Percentiles rank a stretch among this genome's conserved stretches.
phyloP scores from a whole-genome alignment of 371 early-diverging fungal species.

The Lichtheimia ornata region DNA sequence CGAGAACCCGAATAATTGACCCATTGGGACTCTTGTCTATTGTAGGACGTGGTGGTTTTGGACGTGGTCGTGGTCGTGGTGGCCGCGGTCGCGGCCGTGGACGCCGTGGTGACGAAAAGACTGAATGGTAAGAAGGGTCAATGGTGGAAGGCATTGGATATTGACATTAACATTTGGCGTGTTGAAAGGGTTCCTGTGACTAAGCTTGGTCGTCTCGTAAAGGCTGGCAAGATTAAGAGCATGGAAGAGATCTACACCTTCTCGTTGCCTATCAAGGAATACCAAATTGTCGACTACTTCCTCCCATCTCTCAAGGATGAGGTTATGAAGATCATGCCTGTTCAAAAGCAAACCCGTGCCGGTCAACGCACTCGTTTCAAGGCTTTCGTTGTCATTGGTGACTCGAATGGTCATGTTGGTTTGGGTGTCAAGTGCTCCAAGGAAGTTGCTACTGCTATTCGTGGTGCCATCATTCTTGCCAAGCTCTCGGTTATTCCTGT shows the following conservation, averaged over 20 bases:
- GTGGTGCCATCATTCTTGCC: conserved; percentile 98
- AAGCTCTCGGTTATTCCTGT: conserved; percentile 98
- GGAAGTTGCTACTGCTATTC: conserved; percentile 99
- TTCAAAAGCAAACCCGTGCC: conserved; percentile 99
- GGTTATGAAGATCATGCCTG: conserved; percentile 99
- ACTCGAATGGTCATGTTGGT: conserved; percentile 98
- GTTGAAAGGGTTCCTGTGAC: conserved; percentile 84
- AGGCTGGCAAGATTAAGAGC: conserved; percentile 90
- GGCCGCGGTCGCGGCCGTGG: conserved; percentile 81
- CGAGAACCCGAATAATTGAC: background rate
- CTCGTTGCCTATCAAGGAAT: conserved; percentile 99
- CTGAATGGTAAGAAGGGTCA: conserved; percentile 63
- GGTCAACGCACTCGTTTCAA: conserved; percentile 99
- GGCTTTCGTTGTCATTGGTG: conserved; percentile 99
- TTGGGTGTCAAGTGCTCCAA: conserved; percentile 99
- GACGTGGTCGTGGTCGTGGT: conserved; percentile 85
- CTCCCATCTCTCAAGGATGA: conserved; percentile 97
- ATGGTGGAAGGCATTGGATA: background rate
- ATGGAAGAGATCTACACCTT: conserved; percentile 97
- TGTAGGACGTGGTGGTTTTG: conserved; percentile 78
- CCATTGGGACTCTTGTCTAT: background rate
- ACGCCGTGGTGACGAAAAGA: conserved; percentile 86
- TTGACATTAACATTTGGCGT: background rate
- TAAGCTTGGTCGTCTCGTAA: conserved; percentile 97
- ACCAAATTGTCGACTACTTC: conserved; percentile 98